Evolutionary conservation across 2,329 filamentous ascomycete species (phyloP), one percentile per base, ranked within the genome.

Genomic region (Zymoseptoria brevis): DNA sequence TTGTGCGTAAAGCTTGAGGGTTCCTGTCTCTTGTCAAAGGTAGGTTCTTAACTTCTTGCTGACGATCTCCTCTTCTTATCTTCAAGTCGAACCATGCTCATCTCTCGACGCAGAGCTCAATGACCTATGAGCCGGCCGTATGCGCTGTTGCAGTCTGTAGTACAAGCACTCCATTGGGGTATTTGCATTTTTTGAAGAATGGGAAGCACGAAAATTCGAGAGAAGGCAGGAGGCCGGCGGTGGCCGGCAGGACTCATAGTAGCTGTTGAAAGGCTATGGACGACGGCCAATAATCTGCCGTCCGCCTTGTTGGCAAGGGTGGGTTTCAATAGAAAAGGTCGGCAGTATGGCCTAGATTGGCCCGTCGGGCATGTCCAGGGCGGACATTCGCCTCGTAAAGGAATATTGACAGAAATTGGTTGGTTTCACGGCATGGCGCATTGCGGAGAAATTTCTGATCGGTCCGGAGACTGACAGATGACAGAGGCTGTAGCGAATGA

Each of bases 341-440:
- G 35, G 35, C 35, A n/a, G 35, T n/a, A 16, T 45, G 7, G 11
- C 35, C 13, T 45, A 45, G 35, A n/a, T n/a, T n/a, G 35, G 35
- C 4, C 16, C n/a, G 35, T 45, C 35, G 13, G 13, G 35, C 35
- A 45, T 56, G 52, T 30, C 56, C 50, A 48, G 60, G 57, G 45
- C 55, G 57, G 57, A 59, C 57, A 57, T 49, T 65, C 60, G 66
- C 61, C 62, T 64, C 60, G 58, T 57, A 62, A 62, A 60, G 51
- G 21, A 35, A 65, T 63, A 65, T 61, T 60, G 50, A 60, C 26
- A 59, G 21, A 54, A 65, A 57, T 64, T 69, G 66, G 64, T 67
- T 68, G 67, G 69, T 68, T 60, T 66, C 65, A 68, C 68, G 59
- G 63, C 66, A 70, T 64, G 57, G 64, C 62, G 56, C 60, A 67